Conservation (phyloP, 2,329 filamentous ascomycete species). For the Phialophora macrospora region DNA sequence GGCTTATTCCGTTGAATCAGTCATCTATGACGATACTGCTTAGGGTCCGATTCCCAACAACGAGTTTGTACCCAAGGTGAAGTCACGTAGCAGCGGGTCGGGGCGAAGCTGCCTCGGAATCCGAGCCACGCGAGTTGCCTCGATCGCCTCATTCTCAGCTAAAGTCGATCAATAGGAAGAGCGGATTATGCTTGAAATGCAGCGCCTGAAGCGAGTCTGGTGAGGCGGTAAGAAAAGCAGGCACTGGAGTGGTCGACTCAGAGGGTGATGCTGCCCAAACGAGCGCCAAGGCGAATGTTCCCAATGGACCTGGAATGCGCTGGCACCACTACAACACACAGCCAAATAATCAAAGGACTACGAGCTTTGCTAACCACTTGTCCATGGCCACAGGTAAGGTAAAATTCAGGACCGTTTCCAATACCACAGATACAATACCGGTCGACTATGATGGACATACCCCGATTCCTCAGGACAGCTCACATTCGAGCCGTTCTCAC, state of each 20-base stretch:
- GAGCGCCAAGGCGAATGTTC: conserved; percentile 26
- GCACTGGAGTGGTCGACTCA: conserved; percentile 22
- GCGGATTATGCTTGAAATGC: neutral
- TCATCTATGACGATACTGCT: conserved; percentile 12
- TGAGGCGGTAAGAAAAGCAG: conserved; percentile 21
- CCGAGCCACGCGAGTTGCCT: conserved; percentile 17
- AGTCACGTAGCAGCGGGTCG: conserved; percentile 17
- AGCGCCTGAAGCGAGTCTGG: conserved; percentile 6
- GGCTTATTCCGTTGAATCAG: conserved; percentile 10
- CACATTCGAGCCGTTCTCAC: neutral
- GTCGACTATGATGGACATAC: neutral
- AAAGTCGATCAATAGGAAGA: conserved; percentile 22
- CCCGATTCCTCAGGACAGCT: neutral
- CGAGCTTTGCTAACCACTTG: neutral
- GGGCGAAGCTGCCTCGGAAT: conserved; percentile 21
- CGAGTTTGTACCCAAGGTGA: conserved; percentile 8
- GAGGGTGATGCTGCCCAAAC: conserved; percentile 25
- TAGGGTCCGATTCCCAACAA: conserved; percentile 4
- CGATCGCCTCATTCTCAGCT: conserved; percentile 30
- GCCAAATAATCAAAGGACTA: conserved; percentile 3
- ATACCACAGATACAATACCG: conserved; percentile 23
- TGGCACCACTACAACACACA: conserved; percentile 29
- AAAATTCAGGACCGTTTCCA: conserved; percentile 19
- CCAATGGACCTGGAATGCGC: conserved; percentile 20
- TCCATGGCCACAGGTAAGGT: conserved; percentile 21